These are phyloP conservation scores for Leccinum disarticulatum DNA, from an alignment of 768 basidiomycete species.

Conservation along the genomic window DNA sequence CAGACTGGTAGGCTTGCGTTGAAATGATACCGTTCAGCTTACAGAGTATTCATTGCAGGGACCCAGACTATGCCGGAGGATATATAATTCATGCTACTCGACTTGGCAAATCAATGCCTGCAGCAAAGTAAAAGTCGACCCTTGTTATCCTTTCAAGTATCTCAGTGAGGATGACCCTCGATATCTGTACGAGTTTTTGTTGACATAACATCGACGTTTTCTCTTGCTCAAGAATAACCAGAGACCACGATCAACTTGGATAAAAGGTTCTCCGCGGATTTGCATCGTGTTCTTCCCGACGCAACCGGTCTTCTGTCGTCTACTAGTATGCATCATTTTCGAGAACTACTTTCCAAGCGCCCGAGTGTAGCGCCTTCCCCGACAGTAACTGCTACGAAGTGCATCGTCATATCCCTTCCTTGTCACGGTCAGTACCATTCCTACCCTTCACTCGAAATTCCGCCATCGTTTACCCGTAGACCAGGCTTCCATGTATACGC, in stretches of 20 bases:
- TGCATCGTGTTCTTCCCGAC: conserved; percentile 49
- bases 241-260: conserved; percentile 66
- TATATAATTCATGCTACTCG: too few species aligned
- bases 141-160: too few species aligned
- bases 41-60: too few species aligned
- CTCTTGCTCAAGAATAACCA: conserved; percentile 64
- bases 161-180: conserved; percentile 5
- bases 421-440: not conserved
- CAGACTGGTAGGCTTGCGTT: too few species aligned
- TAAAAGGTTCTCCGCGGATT: conserved; percentile 67
- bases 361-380: conserved; percentile 69
- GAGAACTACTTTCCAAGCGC: conserved; percentile 46
- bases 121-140: too few species aligned
- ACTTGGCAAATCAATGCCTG: too few species aligned
- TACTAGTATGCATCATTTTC: conserved; percentile 29
- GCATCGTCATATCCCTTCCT: conserved; percentile 24
- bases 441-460: not conserved
- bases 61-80: too few species aligned
- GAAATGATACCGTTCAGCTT: too few species aligned
- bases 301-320: conserved; percentile 78
- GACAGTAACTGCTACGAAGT: conserved; percentile 49
- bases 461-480: too few species aligned
- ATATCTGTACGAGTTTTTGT: conserved; percentile 38
- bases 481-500: too few species aligned
- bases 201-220: not conserved